Conservation (phyloP, 176 grass and related monocot species). For the Aegilops bicornis region DNA sequence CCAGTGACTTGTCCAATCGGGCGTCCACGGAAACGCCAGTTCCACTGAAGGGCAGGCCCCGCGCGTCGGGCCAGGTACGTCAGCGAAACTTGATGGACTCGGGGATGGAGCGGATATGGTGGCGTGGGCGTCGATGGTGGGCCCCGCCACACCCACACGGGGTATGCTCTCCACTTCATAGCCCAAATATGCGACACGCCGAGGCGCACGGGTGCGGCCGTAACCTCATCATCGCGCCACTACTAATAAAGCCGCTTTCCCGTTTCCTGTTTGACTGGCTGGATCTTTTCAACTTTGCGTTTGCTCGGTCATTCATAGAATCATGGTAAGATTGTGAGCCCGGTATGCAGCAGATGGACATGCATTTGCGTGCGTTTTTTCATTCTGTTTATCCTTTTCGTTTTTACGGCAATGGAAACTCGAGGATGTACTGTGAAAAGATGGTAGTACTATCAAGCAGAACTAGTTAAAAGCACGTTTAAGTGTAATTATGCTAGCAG, state of each 20-base stretch:
- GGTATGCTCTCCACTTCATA: conserved; percentile 13
- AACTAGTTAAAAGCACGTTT: too few species aligned
- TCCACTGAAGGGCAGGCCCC: neutral
- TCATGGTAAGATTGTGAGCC: neutral
- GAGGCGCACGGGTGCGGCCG: conserved; percentile 24
- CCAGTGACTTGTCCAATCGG: conserved; percentile 37
- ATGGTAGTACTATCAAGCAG: too few species aligned
- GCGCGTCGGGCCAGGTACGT: neutral
- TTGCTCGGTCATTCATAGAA: neutral
- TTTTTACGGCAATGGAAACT: neutral
- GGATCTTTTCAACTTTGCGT: conserved; percentile 2
- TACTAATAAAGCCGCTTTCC: conserved; percentile 10
- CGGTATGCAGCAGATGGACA: neutral
- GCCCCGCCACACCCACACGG: conserved; percentile 7
- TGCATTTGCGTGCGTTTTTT: neutral
- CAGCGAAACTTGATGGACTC: neutral
- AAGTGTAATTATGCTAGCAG: too few species aligned
- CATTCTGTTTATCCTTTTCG: neutral
- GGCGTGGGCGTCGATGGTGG: neutral
- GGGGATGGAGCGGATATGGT: neutral
- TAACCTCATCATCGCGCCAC: conserved; percentile 10
- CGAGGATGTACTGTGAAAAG: neutral
- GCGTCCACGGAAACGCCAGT: neutral
- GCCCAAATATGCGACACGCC: neutral
- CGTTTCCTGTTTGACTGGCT: neutral